Conservation (phyloP, 345 rosid species). For the Arabidopsis suecica region DNA sequence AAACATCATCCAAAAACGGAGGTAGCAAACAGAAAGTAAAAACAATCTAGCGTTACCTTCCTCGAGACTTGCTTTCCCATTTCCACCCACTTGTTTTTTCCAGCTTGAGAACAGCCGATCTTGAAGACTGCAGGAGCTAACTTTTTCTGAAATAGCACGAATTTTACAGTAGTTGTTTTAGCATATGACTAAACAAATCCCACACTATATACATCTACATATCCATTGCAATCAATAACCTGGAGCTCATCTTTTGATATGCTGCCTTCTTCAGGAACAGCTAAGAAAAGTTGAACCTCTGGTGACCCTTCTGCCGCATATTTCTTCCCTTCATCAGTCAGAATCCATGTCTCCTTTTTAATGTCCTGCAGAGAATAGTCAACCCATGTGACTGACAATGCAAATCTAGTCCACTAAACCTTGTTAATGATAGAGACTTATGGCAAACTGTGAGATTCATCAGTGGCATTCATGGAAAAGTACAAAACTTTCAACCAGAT, state of each 20-base stretch:
- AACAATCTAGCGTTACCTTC: conserved; percentile 54
- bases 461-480: background rate
- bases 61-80: conserved; percentile 81
- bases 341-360: conserved; percentile 73
- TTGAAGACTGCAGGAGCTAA: conserved; percentile 66
- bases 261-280: conserved; percentile 68
- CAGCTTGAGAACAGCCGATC: conserved; percentile 76
- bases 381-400: conserved; percentile 6
- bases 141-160: conserved; percentile 60
- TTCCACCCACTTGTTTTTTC: conserved; percentile 83
- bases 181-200: background rate
- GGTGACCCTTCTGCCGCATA: conserved; percentile 84
- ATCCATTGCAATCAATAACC: conserved; percentile 49
- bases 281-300: conserved; percentile 79
- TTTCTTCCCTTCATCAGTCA: conserved; percentile 80
- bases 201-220: background rate
- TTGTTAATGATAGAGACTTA: background rate
- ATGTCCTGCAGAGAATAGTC: conserved; percentile 57
- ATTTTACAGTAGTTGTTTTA: background rate
- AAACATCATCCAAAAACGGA: background rate
- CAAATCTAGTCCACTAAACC: conserved; percentile 5
- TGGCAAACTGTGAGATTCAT: background rate
- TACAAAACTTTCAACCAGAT: background rate
- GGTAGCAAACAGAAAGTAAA: background rate
- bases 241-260: conserved; percentile 71